Evolutionary conservation across 306 rosid genomes (phyloP), one percentile per base, ranked within the genome.

Genomic region (Prunus salicina): DNA sequence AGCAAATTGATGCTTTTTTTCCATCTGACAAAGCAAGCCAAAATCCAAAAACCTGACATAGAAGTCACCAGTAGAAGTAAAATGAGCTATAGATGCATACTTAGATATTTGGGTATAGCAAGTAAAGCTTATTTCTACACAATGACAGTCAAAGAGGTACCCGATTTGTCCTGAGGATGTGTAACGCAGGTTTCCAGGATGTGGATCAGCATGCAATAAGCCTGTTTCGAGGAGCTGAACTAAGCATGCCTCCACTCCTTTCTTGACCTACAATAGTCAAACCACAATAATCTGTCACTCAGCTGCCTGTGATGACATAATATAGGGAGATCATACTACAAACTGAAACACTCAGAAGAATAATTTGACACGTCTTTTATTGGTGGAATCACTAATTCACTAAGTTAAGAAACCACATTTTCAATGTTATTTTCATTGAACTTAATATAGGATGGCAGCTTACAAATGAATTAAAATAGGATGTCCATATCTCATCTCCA

Each of bases 211-310:
- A 81, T 94, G 98, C 79, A 92, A 78, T 83, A 94, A 85, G 76
- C 98, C 97, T 8, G 98, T 94, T 88, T 94, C 98, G 62, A 94
- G 97, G 76, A 94, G 97, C 75, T 94, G 98, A 78, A 90, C 90
- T 76, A 94, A 82, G 62, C 92, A 83, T 78, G 97, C 88, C 86
- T 94, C 97, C 81, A 92, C 96, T 76, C 98, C 98, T 84, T 90
- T 92, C 81, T 77, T 90, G 71, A 94, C 95, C 98, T 94, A 86
- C 77, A 86, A 72, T 50, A 81, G 65, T 61, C 69, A 70, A 65
- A 24, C 80, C 51, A 64, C 49, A 85, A 76, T 27, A 41, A 76
- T 76, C 78, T 22, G 38, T 76, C 70, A 85, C 73, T n/a, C 49
- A 30, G 64, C 78, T 64, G 24, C 47, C 27, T 46, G 16, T 45